Evolutionary conservation across 257 asterid genomes (phyloP).

Genomic region (Apocynum venetum): DNA sequence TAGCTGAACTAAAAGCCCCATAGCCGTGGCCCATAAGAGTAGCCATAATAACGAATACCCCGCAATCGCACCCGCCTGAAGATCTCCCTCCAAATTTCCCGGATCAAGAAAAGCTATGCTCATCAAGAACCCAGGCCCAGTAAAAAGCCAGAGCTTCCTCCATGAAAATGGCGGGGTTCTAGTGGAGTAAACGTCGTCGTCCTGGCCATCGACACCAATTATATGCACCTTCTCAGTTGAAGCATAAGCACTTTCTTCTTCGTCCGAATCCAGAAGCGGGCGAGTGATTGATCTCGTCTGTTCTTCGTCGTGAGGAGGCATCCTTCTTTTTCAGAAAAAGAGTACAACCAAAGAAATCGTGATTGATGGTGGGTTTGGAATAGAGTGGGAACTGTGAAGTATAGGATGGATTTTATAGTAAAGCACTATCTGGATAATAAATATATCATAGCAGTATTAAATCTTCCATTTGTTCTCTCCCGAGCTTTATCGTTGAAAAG

Average conservation of each 20-base stretch:
- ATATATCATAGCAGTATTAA: not conserved
- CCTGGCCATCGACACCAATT: constrained; percentile 13
- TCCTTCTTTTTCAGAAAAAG: not conserved
- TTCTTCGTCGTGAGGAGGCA: constrained; percentile 21
- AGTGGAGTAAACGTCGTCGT: constrained; percentile 13
- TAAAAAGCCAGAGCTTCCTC: constrained; percentile 40
- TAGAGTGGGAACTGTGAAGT: not conserved
- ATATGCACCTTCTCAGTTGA: constrained; percentile 23
- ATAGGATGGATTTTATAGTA: not conserved
- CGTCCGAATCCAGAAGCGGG: constrained; percentile 19
- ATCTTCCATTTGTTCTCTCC: not conserved
- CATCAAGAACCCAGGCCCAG: constrained; percentile 43
- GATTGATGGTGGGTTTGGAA: not conserved
- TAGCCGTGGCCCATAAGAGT: constrained; percentile 37
- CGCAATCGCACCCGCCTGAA: constrained; percentile 41
- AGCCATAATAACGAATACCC: constrained; percentile 39
- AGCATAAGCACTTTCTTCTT: constrained; percentile 28
- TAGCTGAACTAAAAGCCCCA: constrained; percentile 36
- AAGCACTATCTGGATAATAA: not conserved
- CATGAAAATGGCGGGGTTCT: constrained; percentile 34
- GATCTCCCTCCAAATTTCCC: constrained; percentile 38
- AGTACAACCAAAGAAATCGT: not conserved
- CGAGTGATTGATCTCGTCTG: constrained; percentile 6
- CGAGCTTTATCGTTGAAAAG: not conserved
- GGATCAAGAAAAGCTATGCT: constrained; percentile 44